Evolutionary conservation across 192 early-diverging fungal species (phyloP).

Genomic region (Gamsiella multidivaricata): DNA sequence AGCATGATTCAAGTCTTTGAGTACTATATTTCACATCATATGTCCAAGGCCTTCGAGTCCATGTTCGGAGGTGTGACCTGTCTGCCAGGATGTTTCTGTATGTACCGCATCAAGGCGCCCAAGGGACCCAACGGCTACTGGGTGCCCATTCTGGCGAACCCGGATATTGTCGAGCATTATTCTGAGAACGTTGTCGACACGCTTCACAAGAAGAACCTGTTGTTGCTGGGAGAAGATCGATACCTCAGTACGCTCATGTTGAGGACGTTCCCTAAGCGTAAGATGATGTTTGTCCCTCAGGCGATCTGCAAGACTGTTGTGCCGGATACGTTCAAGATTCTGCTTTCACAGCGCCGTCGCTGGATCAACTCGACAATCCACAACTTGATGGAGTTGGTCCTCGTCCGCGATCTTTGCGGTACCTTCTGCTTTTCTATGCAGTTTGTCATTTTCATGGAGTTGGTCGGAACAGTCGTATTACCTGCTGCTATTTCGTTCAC

Average conservation of each 20-base stretch:
- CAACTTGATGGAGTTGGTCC: constrained; percentile 84
- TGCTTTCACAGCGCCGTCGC: constrained; percentile 85
- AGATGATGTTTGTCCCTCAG: constrained; percentile 94
- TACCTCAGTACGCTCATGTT: constrained; percentile 97
- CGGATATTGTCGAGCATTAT: constrained; percentile 86
- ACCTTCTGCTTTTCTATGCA: constrained; percentile 94
- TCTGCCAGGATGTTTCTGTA: constrained; percentile 87
- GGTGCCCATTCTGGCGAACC: constrained; percentile 87
- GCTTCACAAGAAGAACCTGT: constrained; percentile 93
- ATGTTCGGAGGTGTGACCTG: constrained; percentile 89
- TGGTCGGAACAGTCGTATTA: constrained; percentile 90
- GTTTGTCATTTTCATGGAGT: constrained; percentile 95
- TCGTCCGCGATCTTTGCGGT: constrained; percentile 86
- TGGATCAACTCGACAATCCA: constrained; percentile 97
- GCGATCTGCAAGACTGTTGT: constrained; percentile 93
- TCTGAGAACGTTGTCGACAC: constrained; percentile 88
- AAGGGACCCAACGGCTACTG: constrained; percentile 82
- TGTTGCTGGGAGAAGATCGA: constrained; percentile 95
- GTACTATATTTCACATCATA: constrained; percentile 89
- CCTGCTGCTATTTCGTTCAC: constrained; percentile 92
- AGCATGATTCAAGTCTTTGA: constrained; percentile 89
- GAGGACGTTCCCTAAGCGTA: constrained; percentile 90
- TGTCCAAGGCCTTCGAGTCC: constrained; percentile 85
- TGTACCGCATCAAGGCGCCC: constrained; percentile 87
- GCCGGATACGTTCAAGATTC: constrained; percentile 86